Conservation (phyloP, 306 rosid genomes). For the Begonia fuchsioides region DNA sequence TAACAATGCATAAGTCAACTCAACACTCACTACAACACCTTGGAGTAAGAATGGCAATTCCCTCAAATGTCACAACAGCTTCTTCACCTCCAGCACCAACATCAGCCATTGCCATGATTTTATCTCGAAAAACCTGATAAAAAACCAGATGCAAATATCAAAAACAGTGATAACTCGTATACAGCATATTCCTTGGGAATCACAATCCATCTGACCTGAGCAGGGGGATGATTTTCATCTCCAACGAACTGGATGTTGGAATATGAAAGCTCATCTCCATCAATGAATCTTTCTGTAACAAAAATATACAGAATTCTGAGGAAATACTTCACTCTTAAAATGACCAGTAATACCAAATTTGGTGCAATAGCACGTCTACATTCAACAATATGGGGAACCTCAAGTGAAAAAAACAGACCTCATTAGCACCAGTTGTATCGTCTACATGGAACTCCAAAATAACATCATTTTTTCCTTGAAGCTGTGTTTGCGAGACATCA, state of each 20-base stretch:
- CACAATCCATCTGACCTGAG: constrained; percentile 51
- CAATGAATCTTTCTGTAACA: constrained; percentile 86
- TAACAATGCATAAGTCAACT: background rate
- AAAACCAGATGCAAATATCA: constrained; percentile 8
- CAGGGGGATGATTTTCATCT: constrained; percentile 84
- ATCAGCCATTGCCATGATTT: constrained; percentile 89
- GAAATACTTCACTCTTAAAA: background rate
- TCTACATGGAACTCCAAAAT: constrained; percentile 92
- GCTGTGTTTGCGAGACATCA: constrained; percentile 89
- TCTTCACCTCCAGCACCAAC: constrained; percentile 91
- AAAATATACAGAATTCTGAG: constrained; percentile 5
- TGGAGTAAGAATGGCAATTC: constrained; percentile 97
- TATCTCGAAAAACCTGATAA: constrained; percentile 80
- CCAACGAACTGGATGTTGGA: constrained; percentile 95
- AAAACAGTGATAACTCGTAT: constrained; percentile 9
- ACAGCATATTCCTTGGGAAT: constrained; percentile 1
- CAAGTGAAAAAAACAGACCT: constrained; percentile 28
- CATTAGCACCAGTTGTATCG: constrained; percentile 96
- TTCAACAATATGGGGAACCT: background rate
- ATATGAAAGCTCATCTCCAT: constrained; percentile 96
- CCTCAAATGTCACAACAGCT: constrained; percentile 93
- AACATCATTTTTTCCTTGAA: constrained; percentile 93
- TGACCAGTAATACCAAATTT: background rate
- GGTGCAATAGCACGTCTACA: background rate
- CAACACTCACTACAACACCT: constrained; percentile 36